Evolutionary conservation across 1,284 basidiomycete genomes (phyloP), one percentile per base, ranked within the genome.

Genomic region (Inonotus hispidus): DNA sequence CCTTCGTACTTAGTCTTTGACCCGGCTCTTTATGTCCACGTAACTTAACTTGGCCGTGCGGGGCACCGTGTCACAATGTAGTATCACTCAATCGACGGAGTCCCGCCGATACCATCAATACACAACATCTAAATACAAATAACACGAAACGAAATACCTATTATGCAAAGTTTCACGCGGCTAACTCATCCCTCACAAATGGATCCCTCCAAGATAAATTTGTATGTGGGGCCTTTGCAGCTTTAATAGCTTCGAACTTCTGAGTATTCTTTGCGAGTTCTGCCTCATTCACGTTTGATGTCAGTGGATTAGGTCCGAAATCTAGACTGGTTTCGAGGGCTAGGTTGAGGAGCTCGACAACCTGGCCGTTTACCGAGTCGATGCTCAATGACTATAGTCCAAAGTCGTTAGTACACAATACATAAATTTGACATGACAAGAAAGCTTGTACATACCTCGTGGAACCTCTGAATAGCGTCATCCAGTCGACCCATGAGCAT

Each of bases 341-440:
- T 66, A 93, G 82, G 65, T 93, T 90, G 45, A 98, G 82, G 53
- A 97, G 76, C 62, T 94, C 90, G 32, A 95, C 84, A 23, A 92
- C 81, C 69, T 94, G 88, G 1, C 88, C 82, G 68, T 97, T 95
- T 64, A 93, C 89, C 0, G 93, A 92, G 59, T 91, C 83, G 59
- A 97, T 80, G 59, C 90, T 88, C 47, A 97, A 76, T 0, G 93
- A 88, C 85, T 94, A 68, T 11, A 14, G 25, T 57, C 21, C 57
- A 43, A 32, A 4, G 50, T 39, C 37, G 21, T 35, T 50, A 52
- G 29, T 23, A n/a, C 14, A 35, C 5, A 25, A 21, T 56, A 46
- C 27, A 19, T 25, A 8, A 32, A 32, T 3, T 32, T 32, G 32
- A 32, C 8, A 32, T 32, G n/a, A n/a, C n/a, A n/a, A n/a, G n/a